These are phyloP conservation scores for Ogataea thermomethanolica DNA, from an alignment of 805 yeast genomes.

Conservation along the genomic window DNA sequence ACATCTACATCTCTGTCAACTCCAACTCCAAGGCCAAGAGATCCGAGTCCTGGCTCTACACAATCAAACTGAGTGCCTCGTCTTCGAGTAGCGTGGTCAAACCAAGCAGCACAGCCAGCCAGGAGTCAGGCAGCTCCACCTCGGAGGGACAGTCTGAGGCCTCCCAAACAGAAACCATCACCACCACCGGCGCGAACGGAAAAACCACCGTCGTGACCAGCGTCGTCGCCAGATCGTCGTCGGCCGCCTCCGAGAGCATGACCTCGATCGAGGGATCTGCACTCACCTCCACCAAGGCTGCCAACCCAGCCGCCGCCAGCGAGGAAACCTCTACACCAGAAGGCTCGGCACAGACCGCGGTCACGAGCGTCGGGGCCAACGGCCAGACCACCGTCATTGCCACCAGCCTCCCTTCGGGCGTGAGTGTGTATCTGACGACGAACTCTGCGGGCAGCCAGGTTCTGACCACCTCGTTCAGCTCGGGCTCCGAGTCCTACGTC, in stretches of 20 bases:
- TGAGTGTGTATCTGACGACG: constrained; percentile 1
- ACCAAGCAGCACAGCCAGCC: constrained; percentile 1
- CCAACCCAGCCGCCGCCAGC: neutral
- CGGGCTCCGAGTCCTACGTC: neutral
- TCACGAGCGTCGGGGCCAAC: constrained; percentile 1
- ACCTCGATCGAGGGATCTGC: constrained; percentile 8
- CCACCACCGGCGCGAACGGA: constrained; percentile 3
- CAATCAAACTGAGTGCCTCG: constrained; percentile 6
- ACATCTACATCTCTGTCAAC: constrained; percentile 6
- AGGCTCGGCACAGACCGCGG: neutral
- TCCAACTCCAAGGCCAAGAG: constrained; percentile 7
- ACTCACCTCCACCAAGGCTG: neutral
- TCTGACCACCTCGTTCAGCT: constrained; percentile 2
- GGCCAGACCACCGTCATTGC: constrained; percentile 2
- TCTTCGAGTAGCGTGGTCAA: constrained; percentile 9
- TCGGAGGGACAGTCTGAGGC: neutral
- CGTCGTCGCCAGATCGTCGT: neutral
- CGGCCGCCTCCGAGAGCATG: neutral
- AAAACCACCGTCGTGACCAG: constrained; percentile 2
- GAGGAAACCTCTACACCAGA: neutral
- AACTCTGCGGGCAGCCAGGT: neutral
- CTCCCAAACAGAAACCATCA: neutral
- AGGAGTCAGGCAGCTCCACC: neutral
- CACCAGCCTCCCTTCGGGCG: constrained; percentile 4
- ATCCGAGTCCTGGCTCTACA: constrained; percentile 10